phyloP scores from a whole-genome alignment of 2,329 filamentous ascomycete species.

The Xylariales sp. region DNA sequence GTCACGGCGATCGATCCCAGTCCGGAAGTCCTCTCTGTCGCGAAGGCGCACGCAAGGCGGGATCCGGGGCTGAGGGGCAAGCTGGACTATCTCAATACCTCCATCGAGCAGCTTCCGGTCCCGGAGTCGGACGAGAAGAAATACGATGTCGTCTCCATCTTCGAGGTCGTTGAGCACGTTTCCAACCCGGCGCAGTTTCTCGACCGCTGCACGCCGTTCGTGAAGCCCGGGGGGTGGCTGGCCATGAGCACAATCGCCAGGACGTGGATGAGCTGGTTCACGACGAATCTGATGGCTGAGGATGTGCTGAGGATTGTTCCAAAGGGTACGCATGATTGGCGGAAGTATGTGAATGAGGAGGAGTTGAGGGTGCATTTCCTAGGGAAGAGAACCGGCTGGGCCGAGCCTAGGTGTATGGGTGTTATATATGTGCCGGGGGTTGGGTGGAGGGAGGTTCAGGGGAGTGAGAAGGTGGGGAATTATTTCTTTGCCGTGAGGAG shows the following conservation, averaged over 20 bases:
- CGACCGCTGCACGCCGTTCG: slow-evolving; percentile 63
- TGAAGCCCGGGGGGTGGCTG: slow-evolving; percentile 89
- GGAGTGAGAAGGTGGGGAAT: slow-evolving; percentile 84
- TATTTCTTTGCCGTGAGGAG: slow-evolving; percentile 81
- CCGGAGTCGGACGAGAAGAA: slow-evolving; percentile 35
- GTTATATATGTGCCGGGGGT: slow-evolving; percentile 86
- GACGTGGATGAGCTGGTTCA: slow-evolving; percentile 83
- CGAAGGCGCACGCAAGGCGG: slow-evolving; percentile 66
- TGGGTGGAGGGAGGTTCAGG: slow-evolving; percentile 79
- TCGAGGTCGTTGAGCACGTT: slow-evolving; percentile 95
- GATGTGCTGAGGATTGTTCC: slow-evolving; percentile 84
- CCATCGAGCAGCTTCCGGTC: slow-evolving; percentile 64
- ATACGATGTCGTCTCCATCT: slow-evolving; percentile 80
- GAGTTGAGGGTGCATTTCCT: slow-evolving; percentile 62
- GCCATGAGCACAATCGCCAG: slow-evolving; percentile 88
- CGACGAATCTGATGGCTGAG: slow-evolving; percentile 89
- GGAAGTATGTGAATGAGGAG: slow-evolving; percentile 85
- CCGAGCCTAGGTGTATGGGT: slow-evolving; percentile 61
- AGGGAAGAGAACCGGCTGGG: slow-evolving; percentile 49
- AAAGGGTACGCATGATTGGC: slow-evolving; percentile 91
- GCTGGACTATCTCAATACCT: slow-evolving; percentile 69
- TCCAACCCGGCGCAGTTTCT: slow-evolving; percentile 71
- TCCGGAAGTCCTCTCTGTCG: slow-evolving; percentile 67
- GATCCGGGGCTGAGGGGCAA: slow-evolving; percentile 64
- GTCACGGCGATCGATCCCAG: slow-evolving; percentile 79